Base-by-base conservation (phyloP, 257 asterid genomes). In the Solanum bukasovii region DNA sequence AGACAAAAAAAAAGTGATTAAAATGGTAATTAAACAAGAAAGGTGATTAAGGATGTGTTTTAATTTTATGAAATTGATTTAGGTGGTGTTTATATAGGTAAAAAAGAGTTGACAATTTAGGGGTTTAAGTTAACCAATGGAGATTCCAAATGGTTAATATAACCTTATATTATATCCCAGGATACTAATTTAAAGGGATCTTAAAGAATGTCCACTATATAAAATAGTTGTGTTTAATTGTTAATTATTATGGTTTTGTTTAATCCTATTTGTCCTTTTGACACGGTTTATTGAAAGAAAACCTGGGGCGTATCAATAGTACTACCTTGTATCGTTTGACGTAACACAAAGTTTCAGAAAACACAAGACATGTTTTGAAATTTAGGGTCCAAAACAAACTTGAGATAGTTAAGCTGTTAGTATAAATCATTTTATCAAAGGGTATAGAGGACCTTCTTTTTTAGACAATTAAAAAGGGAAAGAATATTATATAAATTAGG, bases 121-220 rank as follows among this genome's bases (percentile, higher is more conserved):
- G 42, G 38, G 40, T 79, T 71, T 84, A 65, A 81, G 77, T 87
- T 73, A 82, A 87, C 89, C 27, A 10, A 73, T 84, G 88, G 91
- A 87, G 90, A 65, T 84, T 72, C 78, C 83, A 38, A 87, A 87
- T 61, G 63, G 16, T 12, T 87, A 70, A 56, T 56, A 20, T 56
- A 56, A 77, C 87, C 91, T 38, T 40, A 84, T 89, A 44, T 90
- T 86, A 90, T 90, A 90, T 88, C 86, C 92, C 91, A 84, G 87
- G 92, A 87, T 87, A 59, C 84, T 78, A 78, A n/a, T 42, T 42
- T 40, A 1, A 75, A 4, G 83, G 34, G 25, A 78, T 78, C 84
- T 42, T 78, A 78, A n/a, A 78, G 63, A 40, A 40, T 78, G 61
- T 42, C 84, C 23, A 40, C 63, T 18, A 16, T 52, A 52, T 52